phyloP scores from a whole-genome alignment of 1,284 basidiomycete genomes.

The Pholiota adiposa region DNA sequence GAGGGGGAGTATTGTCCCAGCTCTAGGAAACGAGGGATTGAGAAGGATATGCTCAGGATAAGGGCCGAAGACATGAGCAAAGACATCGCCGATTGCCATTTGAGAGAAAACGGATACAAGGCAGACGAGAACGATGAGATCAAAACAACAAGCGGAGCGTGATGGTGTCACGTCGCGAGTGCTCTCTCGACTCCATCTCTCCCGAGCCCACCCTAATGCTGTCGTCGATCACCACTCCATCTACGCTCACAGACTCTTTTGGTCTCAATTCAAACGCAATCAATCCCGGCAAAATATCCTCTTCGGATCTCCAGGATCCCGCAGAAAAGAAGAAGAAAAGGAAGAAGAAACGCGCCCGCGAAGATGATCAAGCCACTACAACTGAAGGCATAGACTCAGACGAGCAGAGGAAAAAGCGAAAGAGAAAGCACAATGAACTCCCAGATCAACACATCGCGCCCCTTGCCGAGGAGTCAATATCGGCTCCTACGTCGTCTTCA shows the following conservation, averaged over 20 bases:
- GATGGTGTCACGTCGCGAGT: conserved; percentile 13
- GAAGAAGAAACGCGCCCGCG: conserved; percentile 40
- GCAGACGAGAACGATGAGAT: not conserved
- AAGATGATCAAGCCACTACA: conserved; percentile 27
- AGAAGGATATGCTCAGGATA: conserved; percentile 29
- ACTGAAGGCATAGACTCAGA: conserved; percentile 11
- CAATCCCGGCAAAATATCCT: conserved; percentile 20
- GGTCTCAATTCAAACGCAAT: conserved; percentile 27
- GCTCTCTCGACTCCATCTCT: conserved; percentile 26
- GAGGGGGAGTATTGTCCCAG: conserved; percentile 19
- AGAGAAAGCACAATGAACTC: conserved; percentile 25
- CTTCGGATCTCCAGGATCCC: conserved; percentile 13
- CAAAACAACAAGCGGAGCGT: not conserved
- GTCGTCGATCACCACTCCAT: conserved; percentile 25
- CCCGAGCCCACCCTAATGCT: conserved; percentile 47
- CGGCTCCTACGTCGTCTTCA: conserved; percentile 6
- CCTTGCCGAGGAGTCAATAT: not conserved
- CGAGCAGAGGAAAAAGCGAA: conserved; percentile 28
- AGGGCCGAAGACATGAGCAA: conserved; percentile 26
- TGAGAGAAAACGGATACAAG: not conserved
- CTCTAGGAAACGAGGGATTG: conserved; percentile 14
- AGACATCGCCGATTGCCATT: not conserved
- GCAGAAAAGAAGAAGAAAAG: conserved; percentile 36
- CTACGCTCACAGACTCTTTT: conserved; percentile 24
- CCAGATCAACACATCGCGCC: conserved; percentile 1